Evolutionary conservation across 2,329 filamentous ascomycete species (phyloP), one percentile per base, ranked within the genome.

Genomic region (Colletotrichum liriopes): DNA sequence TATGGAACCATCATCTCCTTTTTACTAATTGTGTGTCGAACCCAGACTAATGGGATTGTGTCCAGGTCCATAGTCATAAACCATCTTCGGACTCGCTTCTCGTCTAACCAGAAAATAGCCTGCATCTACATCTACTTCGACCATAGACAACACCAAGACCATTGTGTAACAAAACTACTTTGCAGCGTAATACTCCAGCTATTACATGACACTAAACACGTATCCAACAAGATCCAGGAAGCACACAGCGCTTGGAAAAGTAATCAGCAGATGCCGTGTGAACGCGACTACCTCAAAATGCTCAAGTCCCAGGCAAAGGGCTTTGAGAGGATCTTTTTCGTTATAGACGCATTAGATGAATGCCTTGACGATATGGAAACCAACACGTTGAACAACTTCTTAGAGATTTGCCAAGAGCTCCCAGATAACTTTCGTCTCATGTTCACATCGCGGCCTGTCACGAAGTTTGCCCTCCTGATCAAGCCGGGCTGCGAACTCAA

Each of bases 331-430:
- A 20, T 70, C 0, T 70, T 29, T 20, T 16, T 70, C 23, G 61
- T 70, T 3, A 51, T 54, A 12, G 67, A 70, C 20, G 67, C 67
- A 1, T n/a, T 70, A 5, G 67, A 70, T 43, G 61, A 70, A 29
- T 70, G 67, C 39, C 51, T 43, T 2, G 67, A 70, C 26, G 62
- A 59, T 23, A 9, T 20, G 3, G 35, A 54, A 26, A 41, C 37
- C 11, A 51, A 59, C 14, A 56, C 58, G 8, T 18, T 68, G 11
- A 37, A 54, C 14, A 55, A 11, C 20, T 68, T 68, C 12, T 11
- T 68, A n/a, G 14, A 2, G 6, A 51, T 5, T 18, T 68, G 65
- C n/a, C 37, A 39, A 16, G 16, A 41, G 32, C 51, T 70, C 41
- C 61, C 67, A 11, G 23, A 35, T 16, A 58, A 35, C 29, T 62